phyloP scores from a whole-genome alignment of 148 eudicot species.

The Dysphania ambrosioides region DNA sequence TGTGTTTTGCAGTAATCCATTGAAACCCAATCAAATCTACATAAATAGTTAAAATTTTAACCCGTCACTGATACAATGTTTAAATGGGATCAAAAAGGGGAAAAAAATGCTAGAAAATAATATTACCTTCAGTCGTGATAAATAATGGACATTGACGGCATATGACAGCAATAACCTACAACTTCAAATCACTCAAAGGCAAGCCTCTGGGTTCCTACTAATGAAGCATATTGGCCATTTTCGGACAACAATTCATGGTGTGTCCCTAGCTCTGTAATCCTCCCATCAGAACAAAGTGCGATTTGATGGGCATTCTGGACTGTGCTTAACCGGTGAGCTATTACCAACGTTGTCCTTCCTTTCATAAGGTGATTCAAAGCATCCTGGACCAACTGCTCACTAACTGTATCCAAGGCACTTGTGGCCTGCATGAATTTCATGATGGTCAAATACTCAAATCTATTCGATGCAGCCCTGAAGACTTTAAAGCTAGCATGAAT shows the following conservation, averaged over 20 bases:
- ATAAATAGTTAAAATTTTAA: too few relatives aligned
- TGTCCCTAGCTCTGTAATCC: constrained; percentile 81
- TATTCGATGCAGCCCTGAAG: neutral
- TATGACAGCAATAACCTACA: neutral
- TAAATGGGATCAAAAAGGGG: neutral
- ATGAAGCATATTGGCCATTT: constrained; percentile 84
- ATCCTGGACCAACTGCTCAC: constrained; percentile 87
- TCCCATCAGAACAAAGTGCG: constrained; percentile 87
- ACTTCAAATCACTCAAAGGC: constrained; percentile 67
- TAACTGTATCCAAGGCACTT: constrained; percentile 87
- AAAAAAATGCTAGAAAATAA: neutral
- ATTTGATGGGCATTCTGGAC: constrained; percentile 97
- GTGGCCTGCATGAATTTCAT: constrained; percentile 75
- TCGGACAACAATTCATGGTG: constrained; percentile 63
- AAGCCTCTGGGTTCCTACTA: constrained; percentile 87
- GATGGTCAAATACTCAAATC: neutral
- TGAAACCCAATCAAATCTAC: too few relatives aligned
- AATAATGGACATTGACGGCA: constrained; percentile 6
- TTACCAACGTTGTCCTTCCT: constrained; percentile 93
- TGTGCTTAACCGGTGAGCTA: constrained; percentile 98
- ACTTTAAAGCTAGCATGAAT: neutral
- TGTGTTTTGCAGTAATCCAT: constrained; percentile 4
- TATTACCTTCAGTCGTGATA: neutral
- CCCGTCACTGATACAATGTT: too few relatives aligned
- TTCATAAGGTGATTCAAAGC: constrained; percentile 87